Base-by-base conservation (phyloP, 108 stramenopile genomes). In the Nitzschia putrida region DNA sequence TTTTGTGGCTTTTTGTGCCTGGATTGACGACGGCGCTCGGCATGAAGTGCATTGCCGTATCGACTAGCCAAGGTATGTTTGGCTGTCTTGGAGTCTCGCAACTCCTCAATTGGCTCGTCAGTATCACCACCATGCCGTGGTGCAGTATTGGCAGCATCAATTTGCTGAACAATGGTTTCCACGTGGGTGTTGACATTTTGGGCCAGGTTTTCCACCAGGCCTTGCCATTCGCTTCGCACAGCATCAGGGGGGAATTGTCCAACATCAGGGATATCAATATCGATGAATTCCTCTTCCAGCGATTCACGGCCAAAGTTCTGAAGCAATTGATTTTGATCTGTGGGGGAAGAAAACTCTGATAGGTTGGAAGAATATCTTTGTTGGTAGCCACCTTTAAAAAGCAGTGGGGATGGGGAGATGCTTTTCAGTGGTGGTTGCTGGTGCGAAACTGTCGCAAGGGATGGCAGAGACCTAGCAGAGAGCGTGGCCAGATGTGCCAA, bases 131-230 rank as follows among this genome's bases (percentile, higher is more conserved):
- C 12, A 21, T 57, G 22, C 57, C 22, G 2, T 45, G 41, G 56
- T 16, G 23, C 44, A 45, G 16, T 12, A 41, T 16, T 45, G 29
- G 0, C 16, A 43, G 3, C 7, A 61, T 74, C 73, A 10, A 72
- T n/a, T 41, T 64, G 39, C n/a, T 29, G 50, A 63, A 64, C 49
- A 63, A 41, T 50, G 7, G 23, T 41, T 26, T 69, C 37, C 16
- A 76, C 67, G 52, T 76, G 54, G 16, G 22, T 11, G 43, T 53
- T 20, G 20, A 67, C 65, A 24, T 49, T 18, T 52, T 69, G 18
- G 10, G 68, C 61, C 23, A 76, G 58, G 38, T 44, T 4, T 42
- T 69, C 66, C 49, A 67, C 38, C 3, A 59, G 20, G 38, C 16
- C 16, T 40, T 39, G 29, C 26, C 58, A 49, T 6, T 49, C n/a